A percentile compares a stretch with the other conserved stretches of the same genome.
Evolutionary conservation across 202 grass and related monocot species (phyloP).

Genomic region (Digitaria exilis): DNA sequence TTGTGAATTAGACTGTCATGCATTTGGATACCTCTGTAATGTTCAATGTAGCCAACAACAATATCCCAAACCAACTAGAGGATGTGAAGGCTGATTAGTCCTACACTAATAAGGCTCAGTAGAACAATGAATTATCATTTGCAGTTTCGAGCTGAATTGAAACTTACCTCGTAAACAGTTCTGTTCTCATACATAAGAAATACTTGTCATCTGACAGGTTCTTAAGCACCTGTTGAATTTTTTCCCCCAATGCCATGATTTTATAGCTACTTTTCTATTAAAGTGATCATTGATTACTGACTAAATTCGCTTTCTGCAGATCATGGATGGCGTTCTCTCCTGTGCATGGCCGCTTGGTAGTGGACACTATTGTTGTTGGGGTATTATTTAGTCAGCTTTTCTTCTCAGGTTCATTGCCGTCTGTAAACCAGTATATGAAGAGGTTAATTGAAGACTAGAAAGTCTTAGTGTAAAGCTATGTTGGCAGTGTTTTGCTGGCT

Average conservation of each 20-base stretch:
- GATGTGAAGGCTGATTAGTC: background rate
- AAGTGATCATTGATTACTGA: background rate
- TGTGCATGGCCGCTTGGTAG: background rate
- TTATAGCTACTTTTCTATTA: background rate
- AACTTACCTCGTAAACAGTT: background rate
- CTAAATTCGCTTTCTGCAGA: constrained; percentile 20
- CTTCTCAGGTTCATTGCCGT: constrained; percentile 27
- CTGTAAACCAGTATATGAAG: constrained; percentile 33
- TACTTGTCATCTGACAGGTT: background rate
- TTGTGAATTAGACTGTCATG: background rate
- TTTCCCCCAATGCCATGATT: background rate
- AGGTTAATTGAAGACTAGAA: constrained; percentile 31
- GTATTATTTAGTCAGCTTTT: background rate
- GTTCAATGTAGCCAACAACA: background rate
- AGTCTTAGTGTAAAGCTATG: constrained; percentile 47
- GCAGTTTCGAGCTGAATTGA: background rate
- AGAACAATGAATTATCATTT: background rate
- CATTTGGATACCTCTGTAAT: background rate
- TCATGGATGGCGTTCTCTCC: constrained; percentile 25
- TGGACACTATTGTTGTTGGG: background rate
- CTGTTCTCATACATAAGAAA: background rate
- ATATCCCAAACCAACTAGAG: background rate
- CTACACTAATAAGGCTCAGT: background rate
- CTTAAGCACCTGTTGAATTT: background rate
- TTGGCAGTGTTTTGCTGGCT: constrained; percentile 6